phyloP scores from a whole-genome alignment of 2,329 filamentous ascomycete genomes.

The Fusarium protoensiforme region DNA sequence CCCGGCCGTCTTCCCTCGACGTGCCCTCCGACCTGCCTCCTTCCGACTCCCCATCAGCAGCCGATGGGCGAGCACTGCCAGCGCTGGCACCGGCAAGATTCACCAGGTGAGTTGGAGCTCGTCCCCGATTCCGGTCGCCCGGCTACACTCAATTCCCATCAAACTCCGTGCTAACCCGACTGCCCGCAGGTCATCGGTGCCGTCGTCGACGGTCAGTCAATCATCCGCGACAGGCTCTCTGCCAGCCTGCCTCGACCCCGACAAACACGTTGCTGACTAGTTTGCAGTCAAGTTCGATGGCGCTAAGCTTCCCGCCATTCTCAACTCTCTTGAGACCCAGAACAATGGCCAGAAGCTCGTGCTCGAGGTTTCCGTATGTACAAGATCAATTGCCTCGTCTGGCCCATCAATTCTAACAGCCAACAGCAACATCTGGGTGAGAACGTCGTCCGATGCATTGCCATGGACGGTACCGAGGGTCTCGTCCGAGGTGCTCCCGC shows the following conservation, averaged over 20 bases:
- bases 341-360: constrained; percentile 96
- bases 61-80: constrained; percentile 69
- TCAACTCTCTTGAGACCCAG: constrained; percentile 92
- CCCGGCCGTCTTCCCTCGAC: constrained; percentile 67
- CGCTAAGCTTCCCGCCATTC: constrained; percentile 93
- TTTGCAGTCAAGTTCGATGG: constrained; percentile 92
- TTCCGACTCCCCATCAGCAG: constrained; percentile 66
- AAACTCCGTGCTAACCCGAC: constrained; percentile 37
- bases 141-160: constrained; percentile 15
- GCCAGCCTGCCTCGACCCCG: constrained; percentile 7
- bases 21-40: constrained; percentile 67
- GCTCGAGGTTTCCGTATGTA: constrained; percentile 91
- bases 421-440: constrained; percentile 97
- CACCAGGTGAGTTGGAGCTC: constrained; percentile 66
- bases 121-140: constrained; percentile 39
- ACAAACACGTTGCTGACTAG: constrained; percentile 39
- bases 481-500: constrained; percentile 91
- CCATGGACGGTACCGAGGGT: constrained; percentile 99
- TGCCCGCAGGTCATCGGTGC: constrained; percentile 89
- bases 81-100: constrained; percentile 73
- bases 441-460: constrained; percentile 99
- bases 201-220: constrained; percentile 91
- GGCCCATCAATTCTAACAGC: constrained; percentile 50
- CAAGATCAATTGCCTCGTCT: constrained; percentile 7
- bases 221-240: constrained; percentile 25